These are phyloP conservation scores for Sutorius australiensis DNA, from an alignment of 768 basidiomycete species.

Conservation along the genomic window DNA sequence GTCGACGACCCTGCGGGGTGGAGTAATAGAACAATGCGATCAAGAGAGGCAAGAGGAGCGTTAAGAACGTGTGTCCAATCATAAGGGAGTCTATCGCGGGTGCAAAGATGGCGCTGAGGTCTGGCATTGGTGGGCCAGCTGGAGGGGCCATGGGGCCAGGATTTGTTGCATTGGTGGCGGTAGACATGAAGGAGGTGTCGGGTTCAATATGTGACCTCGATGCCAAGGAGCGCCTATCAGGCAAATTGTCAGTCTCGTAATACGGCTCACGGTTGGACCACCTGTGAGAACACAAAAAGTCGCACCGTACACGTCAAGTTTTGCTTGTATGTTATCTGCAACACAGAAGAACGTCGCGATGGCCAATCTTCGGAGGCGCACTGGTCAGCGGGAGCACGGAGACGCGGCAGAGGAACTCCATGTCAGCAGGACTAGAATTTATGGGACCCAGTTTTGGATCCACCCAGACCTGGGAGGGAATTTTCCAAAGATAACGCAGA, in stretches of 20 bases:
- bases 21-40: constrained; percentile 31
- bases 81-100: constrained; percentile 25
- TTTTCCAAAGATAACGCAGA: background rate
- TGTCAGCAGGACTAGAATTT: background rate
- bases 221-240: background rate
- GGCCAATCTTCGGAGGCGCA: background rate
- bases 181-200: constrained; percentile 10
- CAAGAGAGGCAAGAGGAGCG: constrained; percentile 30
- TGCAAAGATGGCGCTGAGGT: constrained; percentile 10
- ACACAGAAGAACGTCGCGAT: background rate
- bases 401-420: background rate
- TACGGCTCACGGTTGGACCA: background rate
- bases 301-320: background rate
- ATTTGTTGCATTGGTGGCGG: background rate
- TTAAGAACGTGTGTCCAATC: constrained; percentile 29
- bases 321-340: background rate
- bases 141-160: constrained; percentile 3
- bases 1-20: constrained; percentile 20
- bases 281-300: background rate
- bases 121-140: background rate
- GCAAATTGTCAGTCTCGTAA: background rate
- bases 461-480: background rate
- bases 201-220: background rate
- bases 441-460: background rate
- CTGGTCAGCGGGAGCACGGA: background rate